A percentile compares a stretch with the other conserved stretches of the same genome.
phyloP scores from a whole-genome alignment of 108 stramenopile species.

The Pseudonitzschia multiseries region DNA sequence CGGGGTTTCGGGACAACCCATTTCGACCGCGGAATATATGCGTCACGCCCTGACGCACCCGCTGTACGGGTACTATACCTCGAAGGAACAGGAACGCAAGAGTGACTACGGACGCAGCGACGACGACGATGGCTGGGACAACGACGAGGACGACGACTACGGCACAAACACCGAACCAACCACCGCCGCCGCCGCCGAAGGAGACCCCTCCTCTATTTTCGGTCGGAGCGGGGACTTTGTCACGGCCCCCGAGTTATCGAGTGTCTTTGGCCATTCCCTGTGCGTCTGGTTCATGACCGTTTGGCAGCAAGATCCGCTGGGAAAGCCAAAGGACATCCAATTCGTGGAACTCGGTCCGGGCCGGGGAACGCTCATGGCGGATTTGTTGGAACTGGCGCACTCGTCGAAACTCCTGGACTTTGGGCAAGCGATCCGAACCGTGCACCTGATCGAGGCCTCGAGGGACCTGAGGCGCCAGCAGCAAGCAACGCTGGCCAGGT shows the following conservation, averaged over 20 bases:
- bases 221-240: constrained; percentile 94
- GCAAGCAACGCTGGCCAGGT: constrained; percentile 58
- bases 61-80: constrained; percentile 76
- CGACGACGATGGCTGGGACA: constrained; percentile 27
- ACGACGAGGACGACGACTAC: constrained; percentile 20
- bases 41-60: constrained; percentile 74
- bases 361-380: constrained; percentile 93
- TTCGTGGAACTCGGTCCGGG: constrained; percentile 96
- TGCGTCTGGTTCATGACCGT: constrained; percentile 91
- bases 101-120: constrained; percentile 9
- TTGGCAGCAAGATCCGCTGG: constrained; percentile 50
- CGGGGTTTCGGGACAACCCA: constrained; percentile 68
- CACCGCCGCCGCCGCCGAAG: too few species aligned
- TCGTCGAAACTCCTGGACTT: constrained; percentile 30
- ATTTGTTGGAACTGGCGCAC: constrained; percentile 79
- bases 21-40: constrained; percentile 82
- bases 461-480: constrained; percentile 73
- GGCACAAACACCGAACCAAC: background rate
- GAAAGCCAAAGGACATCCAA: constrained; percentile 63
- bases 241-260: constrained; percentile 96
- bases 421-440: constrained; percentile 31
- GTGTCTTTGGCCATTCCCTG: constrained; percentile 95
- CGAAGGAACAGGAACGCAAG: background rate
- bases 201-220: constrained; percentile 53
- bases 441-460: constrained; percentile 93